Base-by-base conservation (phyloP, 1,284 basidiomycete genomes). In the Papiliotrema nemorosa region DNA sequence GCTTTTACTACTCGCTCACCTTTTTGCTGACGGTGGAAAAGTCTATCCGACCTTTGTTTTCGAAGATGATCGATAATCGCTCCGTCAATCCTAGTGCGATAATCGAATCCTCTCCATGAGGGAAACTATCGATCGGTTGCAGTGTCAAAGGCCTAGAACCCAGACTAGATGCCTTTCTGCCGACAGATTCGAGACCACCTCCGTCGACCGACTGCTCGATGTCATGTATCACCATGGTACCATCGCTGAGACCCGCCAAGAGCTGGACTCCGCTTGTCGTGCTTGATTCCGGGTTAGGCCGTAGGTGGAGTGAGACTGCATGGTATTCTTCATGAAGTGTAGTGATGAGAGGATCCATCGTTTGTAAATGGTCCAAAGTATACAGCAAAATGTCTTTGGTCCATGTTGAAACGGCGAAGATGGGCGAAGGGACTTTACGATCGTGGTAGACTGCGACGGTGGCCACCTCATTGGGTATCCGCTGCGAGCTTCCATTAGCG, bases 241-340 rank as follows among this genome's bases (percentile, higher is more conserved):
- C 93, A 68, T 96, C 84, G 5, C 81, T 82, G 4, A 93, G 76
- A 1, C 91, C 92, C 9, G 84, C 82, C 20, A 97, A 76, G 5
- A 97, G 77, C 56, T 85, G 81, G 0, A 82, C 77, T 2, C 48
- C 53, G 39, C 55, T 49, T 75, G 73, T 50, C 71, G 13, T 66
- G 47, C 14, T 58, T 59, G 7, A 10, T 5, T 22, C 25, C 3
- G 33, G 9, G 0, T 44, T 47, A 1, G 36, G 36, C 12, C 52
- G 63, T 2, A 82, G 79, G 3, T 62, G 22, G 5, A 66, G 57
- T 0, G 64, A 70, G 2, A 49, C 18, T 1, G 63, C 61, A 52
- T 50, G 67, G 14, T 42, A 57, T 2, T 36, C 5, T 25, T 65
- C 64, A 9, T 48, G 34, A 14, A 46, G 10, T 3, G 47, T 10